Evolutionary conservation across 192 early-diverging fungal genomes (phyloP).

Genomic region (Backusella mclennaniae): DNA sequence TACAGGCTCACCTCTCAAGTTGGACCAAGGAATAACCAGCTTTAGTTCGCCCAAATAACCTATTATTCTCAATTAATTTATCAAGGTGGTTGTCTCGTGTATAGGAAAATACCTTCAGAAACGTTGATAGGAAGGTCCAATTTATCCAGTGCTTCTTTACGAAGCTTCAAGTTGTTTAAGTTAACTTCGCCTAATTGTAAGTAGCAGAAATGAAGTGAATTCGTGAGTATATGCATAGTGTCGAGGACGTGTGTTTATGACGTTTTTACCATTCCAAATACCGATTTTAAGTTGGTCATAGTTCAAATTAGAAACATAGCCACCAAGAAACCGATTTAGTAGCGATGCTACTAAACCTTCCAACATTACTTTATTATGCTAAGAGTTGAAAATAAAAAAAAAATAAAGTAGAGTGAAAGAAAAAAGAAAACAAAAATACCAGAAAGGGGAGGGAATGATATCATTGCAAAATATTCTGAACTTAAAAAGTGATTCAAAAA

Average conservation of each 20-base stretch:
- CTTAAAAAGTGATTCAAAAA: not conserved
- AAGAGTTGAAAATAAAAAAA: not conserved
- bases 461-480: no score
- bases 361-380: slow-evolving; percentile 42
- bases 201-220: not conserved
- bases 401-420: not conserved
- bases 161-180: slow-evolving; percentile 76
- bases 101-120: slow-evolving; percentile 40
- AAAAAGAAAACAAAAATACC: not conserved
- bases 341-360: slow-evolving; percentile 62
- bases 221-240: not conserved
- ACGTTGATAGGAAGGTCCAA: slow-evolving; percentile 85
- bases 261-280: slow-evolving; percentile 72
- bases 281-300: slow-evolving; percentile 82
- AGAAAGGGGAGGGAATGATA: not conserved
- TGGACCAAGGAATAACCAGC: slow-evolving; percentile 84
- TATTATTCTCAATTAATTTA: slow-evolving; percentile 22
- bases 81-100: not conserved
- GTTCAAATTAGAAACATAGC: slow-evolving; percentile 82
- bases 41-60: slow-evolving; percentile 83
- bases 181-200: slow-evolving; percentile 70
- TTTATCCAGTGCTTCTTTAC: slow-evolving; percentile 77
- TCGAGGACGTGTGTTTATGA: not conserved
- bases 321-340: slow-evolving; percentile 70
- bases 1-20: slow-evolving; percentile 82